Percentiles rank a stretch among this genome's conserved stretches.
phyloP scores from a whole-genome alignment of 2,329 filamentous ascomycete genomes.

The Zarea fungicola region DNA sequence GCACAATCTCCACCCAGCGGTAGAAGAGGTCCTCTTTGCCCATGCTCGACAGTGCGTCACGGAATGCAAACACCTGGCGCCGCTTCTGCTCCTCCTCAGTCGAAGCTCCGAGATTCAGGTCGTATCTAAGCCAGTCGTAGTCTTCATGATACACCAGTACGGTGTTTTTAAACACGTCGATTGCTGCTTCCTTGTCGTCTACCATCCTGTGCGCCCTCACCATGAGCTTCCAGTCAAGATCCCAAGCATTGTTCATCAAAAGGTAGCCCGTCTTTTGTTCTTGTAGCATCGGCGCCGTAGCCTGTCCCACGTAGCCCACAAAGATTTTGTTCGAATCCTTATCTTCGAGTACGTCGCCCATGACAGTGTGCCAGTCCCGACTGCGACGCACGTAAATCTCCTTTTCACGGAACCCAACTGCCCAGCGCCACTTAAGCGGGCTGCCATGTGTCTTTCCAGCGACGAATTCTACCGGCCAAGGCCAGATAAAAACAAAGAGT shows the following conservation, averaged over 20 bases:
- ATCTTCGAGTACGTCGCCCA: constrained; percentile 50
- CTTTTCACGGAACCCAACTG: constrained; percentile 67
- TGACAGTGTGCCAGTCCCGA: constrained; percentile 61
- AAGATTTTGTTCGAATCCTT: constrained; percentile 51
- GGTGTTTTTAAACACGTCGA: constrained; percentile 66
- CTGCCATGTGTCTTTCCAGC: constrained; percentile 51
- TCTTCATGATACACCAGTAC: constrained; percentile 65
- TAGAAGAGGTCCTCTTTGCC: constrained; percentile 89
- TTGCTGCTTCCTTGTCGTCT: constrained; percentile 51
- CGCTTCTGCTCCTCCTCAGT: constrained; percentile 57
- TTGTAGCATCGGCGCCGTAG: constrained; percentile 62
- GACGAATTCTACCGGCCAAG: constrained; percentile 71
- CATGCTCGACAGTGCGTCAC: constrained; percentile 66
- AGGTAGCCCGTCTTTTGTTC: constrained; percentile 80
- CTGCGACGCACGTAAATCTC: constrained; percentile 81
- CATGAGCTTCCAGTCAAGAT: constrained; percentile 83
- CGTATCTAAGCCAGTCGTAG: constrained; percentile 58
- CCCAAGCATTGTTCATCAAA: constrained; percentile 79
- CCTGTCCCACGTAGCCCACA: constrained; percentile 58
- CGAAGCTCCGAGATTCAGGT: constrained; percentile 53
- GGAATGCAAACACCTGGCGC: constrained; percentile 74
- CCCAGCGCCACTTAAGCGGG: constrained; percentile 68
- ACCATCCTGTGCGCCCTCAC: constrained; percentile 64
- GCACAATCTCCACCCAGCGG: constrained; percentile 86
- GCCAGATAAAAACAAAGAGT: constrained; percentile 62